Base-by-base conservation (phyloP, 2,329 filamentous ascomycete species). In the Aspergillus jensenii region DNA sequence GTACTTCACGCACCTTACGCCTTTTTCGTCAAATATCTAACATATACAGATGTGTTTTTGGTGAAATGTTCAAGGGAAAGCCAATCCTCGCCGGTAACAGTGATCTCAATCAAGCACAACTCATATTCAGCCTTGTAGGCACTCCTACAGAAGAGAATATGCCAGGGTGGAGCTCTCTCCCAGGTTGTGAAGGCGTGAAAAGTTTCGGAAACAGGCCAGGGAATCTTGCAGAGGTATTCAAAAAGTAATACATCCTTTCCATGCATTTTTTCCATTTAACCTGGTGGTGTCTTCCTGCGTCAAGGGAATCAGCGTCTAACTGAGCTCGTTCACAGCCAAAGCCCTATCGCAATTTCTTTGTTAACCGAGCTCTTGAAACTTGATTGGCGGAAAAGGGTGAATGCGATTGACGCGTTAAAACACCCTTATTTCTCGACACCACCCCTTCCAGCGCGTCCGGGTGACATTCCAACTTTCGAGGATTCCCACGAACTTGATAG, bases 401-500 rank as follows among this genome's bases (percentile, higher is more conserved):
- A 98, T 71, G 95, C 95, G 0, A 90, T 96, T 25, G 95, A 99
- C 76, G 95, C 95, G 1, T 79, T 99, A 21, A 85, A 96, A 62
- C 95, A 99, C 68, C 87, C 91, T 1, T 99, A 97, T 75, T 98
- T 99, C 78, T 88, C 86, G 61, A 89, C 85, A 56, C 76, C 84
- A 1, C 95, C 95, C 4, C 80, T 89, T 4, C 95, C 95, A 8
- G 87, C 93, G 40, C 84, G 85, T 55, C 91, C 95, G 1, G 88
- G 89, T 62, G 92, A 98, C 51, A 84, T 99, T n/a, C 95, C 95
- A 2, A 84, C 80, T 15, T 98, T 96, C 69, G 91, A 96, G 71
- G 93, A 97, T 68, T 96, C 92, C 45, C 95, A 99, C 75, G 95
- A 99, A 74, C 81, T 98, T n/a, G 95, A 99, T 72, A 86, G 93